Percentiles rank a stretch among this genome's conserved stretches.
phyloP scores from a whole-genome alignment of 768 basidiomycete species.

The Cyclocybe cylindracea region DNA sequence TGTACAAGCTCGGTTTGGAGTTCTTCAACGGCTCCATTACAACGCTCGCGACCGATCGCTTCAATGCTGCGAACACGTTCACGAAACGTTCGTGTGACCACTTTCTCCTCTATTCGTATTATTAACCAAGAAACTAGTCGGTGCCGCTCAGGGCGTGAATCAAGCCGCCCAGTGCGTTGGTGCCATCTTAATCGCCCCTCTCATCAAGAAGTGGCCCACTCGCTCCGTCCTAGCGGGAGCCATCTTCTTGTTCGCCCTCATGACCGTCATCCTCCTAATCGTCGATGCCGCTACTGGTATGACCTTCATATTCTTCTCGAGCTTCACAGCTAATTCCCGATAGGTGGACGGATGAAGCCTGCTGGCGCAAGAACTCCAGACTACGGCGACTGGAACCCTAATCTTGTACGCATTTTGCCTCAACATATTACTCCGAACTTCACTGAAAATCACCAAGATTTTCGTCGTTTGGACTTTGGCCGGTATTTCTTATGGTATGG shows the following conservation, averaged over 20 bases:
- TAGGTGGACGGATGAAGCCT: slow-evolving; percentile 29
- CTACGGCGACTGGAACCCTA: slow-evolving; percentile 30
- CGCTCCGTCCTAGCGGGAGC: slow-evolving; percentile 27
- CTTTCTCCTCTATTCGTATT: not conserved
- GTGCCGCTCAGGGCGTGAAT: slow-evolving; percentile 31
- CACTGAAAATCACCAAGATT: slow-evolving; percentile 15
- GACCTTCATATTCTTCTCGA: not conserved
- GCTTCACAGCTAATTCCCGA: not conserved
- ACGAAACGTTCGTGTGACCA: slow-evolving; percentile 22
- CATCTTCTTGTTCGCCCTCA: slow-evolving; percentile 27
- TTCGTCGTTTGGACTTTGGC: slow-evolving; percentile 34
- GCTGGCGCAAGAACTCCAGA: slow-evolving; percentile 11
- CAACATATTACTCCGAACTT: not conserved
- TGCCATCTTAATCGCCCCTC: slow-evolving; percentile 33
- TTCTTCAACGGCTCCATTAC: slow-evolving; percentile 36
- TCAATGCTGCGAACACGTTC: slow-evolving; percentile 23
- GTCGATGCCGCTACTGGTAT: slow-evolving; percentile 30
- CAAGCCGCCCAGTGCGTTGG: slow-evolving; percentile 36
- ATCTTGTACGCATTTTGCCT: slow-evolving; percentile 18
- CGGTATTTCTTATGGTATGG: slow-evolving; percentile 34
- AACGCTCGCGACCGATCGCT: slow-evolving; percentile 33
- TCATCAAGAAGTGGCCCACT: slow-evolving; percentile 31
- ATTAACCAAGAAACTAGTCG: slow-evolving; percentile 17
- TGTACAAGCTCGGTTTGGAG: slow-evolving; percentile 33
- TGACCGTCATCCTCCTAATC: slow-evolving; percentile 31